Conservation (phyloP, 371 early-diverging fungal genomes). For the Apophysomyces trapeziformis region DNA sequence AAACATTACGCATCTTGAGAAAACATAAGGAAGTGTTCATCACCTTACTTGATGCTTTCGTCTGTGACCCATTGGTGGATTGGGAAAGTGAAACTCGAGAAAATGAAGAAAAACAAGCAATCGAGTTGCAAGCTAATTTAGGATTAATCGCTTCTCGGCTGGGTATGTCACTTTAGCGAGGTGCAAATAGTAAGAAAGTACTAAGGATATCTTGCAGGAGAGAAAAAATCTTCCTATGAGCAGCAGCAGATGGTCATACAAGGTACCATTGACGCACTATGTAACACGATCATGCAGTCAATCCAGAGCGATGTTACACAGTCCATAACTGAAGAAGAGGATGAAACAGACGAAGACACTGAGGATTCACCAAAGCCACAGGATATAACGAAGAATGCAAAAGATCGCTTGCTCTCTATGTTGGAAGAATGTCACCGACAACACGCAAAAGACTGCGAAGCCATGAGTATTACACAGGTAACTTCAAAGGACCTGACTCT, state of each 20-base stretch:
- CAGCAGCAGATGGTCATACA: slow-evolving; percentile 18
- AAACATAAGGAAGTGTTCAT: slow-evolving; percentile 81
- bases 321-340: slow-evolving; percentile 1
- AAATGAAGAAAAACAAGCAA: slow-evolving; percentile 39
- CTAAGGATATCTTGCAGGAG: slow-evolving; percentile 11
- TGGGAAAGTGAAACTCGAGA: slow-evolving; percentile 58
- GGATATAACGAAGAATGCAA: slow-evolving; percentile 11
- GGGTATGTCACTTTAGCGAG: slow-evolving; percentile 18
- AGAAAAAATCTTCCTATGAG: slow-evolving; percentile 35
- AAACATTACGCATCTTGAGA: slow-evolving; percentile 77
- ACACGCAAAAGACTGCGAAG: slow-evolving; percentile 36
- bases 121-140: slow-evolving; percentile 45
- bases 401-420: slow-evolving; percentile 11
- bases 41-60: slow-evolving; percentile 90
- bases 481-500: background rate
- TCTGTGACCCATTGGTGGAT: slow-evolving; percentile 90
- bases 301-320: slow-evolving; percentile 18
- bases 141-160: slow-evolving; percentile 42
- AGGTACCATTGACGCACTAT: slow-evolving; percentile 14
- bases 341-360: slow-evolving; percentile 18
- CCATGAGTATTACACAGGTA: background rate
- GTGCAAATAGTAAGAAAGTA: background rate
- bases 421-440: slow-evolving; percentile 16
- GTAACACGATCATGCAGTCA: slow-evolving; percentile 28
- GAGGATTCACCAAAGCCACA: slow-evolving; percentile 11